phyloP scores from a whole-genome alignment of 805 yeast genomes.

The Metschnikowia vanudenii region DNA sequence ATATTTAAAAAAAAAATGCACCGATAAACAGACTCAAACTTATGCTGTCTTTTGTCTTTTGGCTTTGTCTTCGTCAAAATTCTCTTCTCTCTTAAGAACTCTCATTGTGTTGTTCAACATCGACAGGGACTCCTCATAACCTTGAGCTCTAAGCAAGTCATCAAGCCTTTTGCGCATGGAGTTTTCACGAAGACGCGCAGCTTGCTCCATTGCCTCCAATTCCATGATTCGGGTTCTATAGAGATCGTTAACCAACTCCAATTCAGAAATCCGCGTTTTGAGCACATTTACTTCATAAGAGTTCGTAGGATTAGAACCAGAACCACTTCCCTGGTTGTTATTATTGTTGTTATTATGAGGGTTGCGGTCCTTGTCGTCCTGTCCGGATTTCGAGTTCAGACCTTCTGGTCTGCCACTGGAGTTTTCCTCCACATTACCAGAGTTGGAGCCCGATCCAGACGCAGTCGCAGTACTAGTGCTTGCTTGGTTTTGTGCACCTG shows the following conservation, averaged over 20 bases:
- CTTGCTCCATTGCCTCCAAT: constrained; percentile 67
- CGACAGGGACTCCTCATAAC: constrained; percentile 15
- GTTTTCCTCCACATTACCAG: background rate
- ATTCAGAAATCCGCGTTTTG: constrained; percentile 77
- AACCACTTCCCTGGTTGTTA: background rate
- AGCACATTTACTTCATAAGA: constrained; percentile 42
- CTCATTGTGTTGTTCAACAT: constrained; percentile 14
- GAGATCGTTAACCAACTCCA: constrained; percentile 87
- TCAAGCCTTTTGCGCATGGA: constrained; percentile 50
- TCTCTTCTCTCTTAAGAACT: constrained; percentile 15
- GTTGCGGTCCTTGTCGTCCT: constrained; percentile 3
- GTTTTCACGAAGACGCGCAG: constrained; percentile 50
- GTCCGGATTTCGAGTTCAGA: background rate
- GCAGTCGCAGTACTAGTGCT: background rate
- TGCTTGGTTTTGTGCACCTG: background rate
- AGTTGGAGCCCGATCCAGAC: background rate
- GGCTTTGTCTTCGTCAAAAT: constrained; percentile 6
- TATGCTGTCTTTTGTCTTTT: constrained; percentile 15
- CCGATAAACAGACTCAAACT: background rate
- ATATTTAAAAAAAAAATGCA: background rate
- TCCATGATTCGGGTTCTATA: constrained; percentile 81
- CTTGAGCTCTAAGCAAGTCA: constrained; percentile 37
- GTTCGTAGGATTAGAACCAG: constrained; percentile 11
- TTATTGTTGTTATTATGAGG: constrained; percentile 1
- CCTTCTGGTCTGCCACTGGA: background rate